A percentile compares a stretch with the other conserved stretches of the same genome.
phyloP scores from a whole-genome alignment of 306 rosid genomes.

The Astragalus membranaceus region DNA sequence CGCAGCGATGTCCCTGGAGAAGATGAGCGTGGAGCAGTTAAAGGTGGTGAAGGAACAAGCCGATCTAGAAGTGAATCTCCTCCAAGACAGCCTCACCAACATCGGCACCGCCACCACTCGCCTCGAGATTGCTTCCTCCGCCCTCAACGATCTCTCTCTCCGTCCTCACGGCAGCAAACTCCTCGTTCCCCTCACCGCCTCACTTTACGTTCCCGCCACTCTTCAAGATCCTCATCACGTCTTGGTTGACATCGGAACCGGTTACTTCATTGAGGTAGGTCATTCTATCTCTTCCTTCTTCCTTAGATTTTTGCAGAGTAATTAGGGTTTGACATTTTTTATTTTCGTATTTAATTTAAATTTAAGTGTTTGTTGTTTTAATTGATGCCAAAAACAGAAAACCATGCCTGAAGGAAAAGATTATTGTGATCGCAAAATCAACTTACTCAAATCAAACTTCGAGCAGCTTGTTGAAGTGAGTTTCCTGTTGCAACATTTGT shows the following conservation, averaged over 20 bases:
- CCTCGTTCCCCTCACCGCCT: constrained; percentile 94
- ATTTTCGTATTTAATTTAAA: too few species aligned
- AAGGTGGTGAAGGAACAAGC: too few species aligned
- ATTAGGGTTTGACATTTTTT: too few species aligned
- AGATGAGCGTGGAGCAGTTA: too few species aligned
- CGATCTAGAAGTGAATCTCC: too few species aligned
- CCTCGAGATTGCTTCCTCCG: constrained; percentile 71
- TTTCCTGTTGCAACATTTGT: neutral
- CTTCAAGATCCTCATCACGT: too few species aligned
- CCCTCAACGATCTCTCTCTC: constrained; percentile 79
- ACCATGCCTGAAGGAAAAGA: constrained; percentile 78
- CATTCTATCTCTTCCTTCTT: too few species aligned
- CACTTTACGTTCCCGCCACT: constrained; percentile 95
- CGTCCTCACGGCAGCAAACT: constrained; percentile 65
- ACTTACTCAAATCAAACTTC: constrained; percentile 76
- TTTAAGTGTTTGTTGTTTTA: neutral
- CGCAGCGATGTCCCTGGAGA: too few species aligned
- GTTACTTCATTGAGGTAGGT: too few species aligned
- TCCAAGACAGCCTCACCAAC: constrained; percentile 82
- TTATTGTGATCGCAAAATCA: too few species aligned
- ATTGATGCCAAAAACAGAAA: constrained; percentile 37
- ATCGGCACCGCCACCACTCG: constrained; percentile 87
- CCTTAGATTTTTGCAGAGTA: too few species aligned
- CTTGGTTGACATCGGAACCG: too few species aligned
- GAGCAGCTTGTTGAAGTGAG: constrained; percentile 86